Percentiles rank a stretch among this genome's conserved stretches.
Evolutionary conservation across 164 flowering plant genomes (phyloP).

Genomic region (Stephania yunnanensis): DNA sequence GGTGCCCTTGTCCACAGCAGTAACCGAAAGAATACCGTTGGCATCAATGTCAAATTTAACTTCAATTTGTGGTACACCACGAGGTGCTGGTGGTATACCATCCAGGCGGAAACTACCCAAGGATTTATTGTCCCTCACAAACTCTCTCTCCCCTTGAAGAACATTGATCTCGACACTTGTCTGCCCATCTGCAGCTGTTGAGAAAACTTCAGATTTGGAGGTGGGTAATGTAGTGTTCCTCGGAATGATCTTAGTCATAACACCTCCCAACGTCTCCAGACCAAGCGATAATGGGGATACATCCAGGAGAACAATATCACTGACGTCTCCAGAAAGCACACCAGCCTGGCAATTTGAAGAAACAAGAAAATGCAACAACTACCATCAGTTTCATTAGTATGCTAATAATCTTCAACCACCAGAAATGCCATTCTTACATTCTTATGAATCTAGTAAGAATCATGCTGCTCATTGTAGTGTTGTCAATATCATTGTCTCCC

Average conservation of each 20-base stretch:
- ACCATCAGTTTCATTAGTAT: neutral
- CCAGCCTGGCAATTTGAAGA: slow-evolving; percentile 47
- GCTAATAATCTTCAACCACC: no score
- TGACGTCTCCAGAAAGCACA: slow-evolving; percentile 70
- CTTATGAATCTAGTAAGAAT: no score
- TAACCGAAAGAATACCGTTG: slow-evolving; percentile 48
- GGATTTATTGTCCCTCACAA: slow-evolving; percentile 80
- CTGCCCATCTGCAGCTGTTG: slow-evolving; percentile 80
- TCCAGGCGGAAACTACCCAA: slow-evolving; percentile 80
- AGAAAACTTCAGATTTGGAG: slow-evolving; percentile 77
- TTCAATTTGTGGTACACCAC: slow-evolving; percentile 57
- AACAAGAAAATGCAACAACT: neutral
- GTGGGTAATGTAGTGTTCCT: slow-evolving; percentile 74
- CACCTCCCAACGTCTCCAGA: slow-evolving; percentile 72
- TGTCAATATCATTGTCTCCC: no score
- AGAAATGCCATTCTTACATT: no score
- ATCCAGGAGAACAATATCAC: slow-evolving; percentile 73
- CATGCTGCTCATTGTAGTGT: no score
- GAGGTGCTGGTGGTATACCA: slow-evolving; percentile 84
- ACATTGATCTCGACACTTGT: slow-evolving; percentile 80
- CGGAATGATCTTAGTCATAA: slow-evolving; percentile 44
- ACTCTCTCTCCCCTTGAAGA: slow-evolving; percentile 80
- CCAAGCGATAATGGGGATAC: slow-evolving; percentile 64
- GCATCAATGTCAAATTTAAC: slow-evolving; percentile 51
- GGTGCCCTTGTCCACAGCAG: slow-evolving; percentile 50